These are phyloP conservation scores for Rhodotorula sp. DNA, from an alignment of 1,284 basidiomycete genomes.

Conservation along the genomic window DNA sequence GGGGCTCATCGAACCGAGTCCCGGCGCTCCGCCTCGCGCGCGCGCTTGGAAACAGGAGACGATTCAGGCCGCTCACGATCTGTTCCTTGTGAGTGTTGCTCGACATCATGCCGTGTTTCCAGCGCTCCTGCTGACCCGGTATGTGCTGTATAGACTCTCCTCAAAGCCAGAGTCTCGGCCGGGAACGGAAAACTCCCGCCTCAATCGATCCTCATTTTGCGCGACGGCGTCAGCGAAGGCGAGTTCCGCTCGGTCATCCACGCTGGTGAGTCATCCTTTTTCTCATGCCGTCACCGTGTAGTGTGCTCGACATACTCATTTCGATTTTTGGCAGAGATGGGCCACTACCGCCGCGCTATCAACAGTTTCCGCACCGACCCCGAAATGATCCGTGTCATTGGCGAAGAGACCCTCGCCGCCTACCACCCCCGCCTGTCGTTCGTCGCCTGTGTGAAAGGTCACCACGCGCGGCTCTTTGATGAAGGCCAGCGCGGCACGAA, in stretches of 20 bases:
- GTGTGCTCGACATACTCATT: too few relatives aligned
- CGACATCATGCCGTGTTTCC: background rate
- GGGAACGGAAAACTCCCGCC: background rate
- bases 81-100: constrained; percentile 8
- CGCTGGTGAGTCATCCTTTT: background rate
- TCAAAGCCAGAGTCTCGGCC: background rate
- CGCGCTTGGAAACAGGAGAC: constrained; percentile 9
- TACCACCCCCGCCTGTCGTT: constrained; percentile 3
- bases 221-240: constrained; percentile 21
- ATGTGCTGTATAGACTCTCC: constrained; percentile 1
- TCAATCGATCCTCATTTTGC: constrained; percentile 3
- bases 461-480: constrained; percentile 15
- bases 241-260: constrained; percentile 6
- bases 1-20: constrained; percentile 5
- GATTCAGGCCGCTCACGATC: background rate
- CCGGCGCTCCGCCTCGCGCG: background rate
- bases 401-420: background rate
- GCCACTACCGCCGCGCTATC: background rate
- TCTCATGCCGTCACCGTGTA: too few relatives aligned
- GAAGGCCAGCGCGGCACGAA: background rate
- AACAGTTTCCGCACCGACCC: background rate
- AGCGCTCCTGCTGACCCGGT: too few relatives aligned
- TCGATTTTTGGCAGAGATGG: background rate
- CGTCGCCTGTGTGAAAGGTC: constrained; percentile 14
- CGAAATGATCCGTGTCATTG: background rate